Conservation (phyloP, 495 filamentous ascomycete species). For the Entonaema liquescens region DNA sequence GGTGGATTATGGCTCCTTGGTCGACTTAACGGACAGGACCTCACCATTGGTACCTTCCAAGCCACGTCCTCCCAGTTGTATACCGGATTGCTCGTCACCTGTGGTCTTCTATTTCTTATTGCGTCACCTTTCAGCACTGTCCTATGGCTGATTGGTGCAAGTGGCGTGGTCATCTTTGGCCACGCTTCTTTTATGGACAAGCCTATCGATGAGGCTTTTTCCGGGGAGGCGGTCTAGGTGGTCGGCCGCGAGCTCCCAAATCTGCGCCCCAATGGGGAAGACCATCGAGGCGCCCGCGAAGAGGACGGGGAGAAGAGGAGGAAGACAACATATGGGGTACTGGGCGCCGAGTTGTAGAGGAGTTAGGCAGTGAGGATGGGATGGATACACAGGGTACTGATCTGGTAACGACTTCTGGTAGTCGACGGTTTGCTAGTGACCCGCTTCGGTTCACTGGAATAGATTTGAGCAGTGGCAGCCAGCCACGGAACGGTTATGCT, state of each 20-base stretch:
- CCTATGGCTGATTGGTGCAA: conserved; percentile 95
- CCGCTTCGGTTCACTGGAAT: conserved; percentile 68
- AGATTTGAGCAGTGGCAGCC: conserved; percentile 62
- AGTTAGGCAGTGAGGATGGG: conserved; percentile 70
- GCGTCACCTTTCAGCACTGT: conserved; percentile 82
- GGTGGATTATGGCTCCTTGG: conserved; percentile 90
- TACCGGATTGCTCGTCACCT: conserved; percentile 81
- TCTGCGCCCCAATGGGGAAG: conserved; percentile 96
- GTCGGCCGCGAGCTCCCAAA: conserved; percentile 99
- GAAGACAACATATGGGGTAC: conserved; percentile 53
- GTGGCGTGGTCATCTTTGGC: conserved; percentile 88
- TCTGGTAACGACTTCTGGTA: conserved; percentile 50
- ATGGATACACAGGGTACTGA: conserved; percentile 67
- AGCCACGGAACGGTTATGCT: conserved; percentile 50
- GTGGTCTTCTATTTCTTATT: conserved; percentile 82
- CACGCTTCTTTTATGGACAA: conserved; percentile 97
- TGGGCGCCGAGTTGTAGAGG: conserved; percentile 68
- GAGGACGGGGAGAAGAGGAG: conserved; percentile 63
- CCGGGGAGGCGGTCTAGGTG: conserved; percentile 99
- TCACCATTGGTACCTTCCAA: conserved; percentile 81
- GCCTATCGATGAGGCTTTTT: conserved; percentile 99
- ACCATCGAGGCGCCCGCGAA: conserved; percentile 88
- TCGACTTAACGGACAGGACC: conserved; percentile 84
- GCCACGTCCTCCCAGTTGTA: conserved; percentile 95
- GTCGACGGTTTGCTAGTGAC: conserved; percentile 64